Evolutionary conservation across 2,329 filamentous ascomycete species (phyloP), one percentile per base, ranked within the genome.

Genomic region (Botrytis aclada): DNA sequence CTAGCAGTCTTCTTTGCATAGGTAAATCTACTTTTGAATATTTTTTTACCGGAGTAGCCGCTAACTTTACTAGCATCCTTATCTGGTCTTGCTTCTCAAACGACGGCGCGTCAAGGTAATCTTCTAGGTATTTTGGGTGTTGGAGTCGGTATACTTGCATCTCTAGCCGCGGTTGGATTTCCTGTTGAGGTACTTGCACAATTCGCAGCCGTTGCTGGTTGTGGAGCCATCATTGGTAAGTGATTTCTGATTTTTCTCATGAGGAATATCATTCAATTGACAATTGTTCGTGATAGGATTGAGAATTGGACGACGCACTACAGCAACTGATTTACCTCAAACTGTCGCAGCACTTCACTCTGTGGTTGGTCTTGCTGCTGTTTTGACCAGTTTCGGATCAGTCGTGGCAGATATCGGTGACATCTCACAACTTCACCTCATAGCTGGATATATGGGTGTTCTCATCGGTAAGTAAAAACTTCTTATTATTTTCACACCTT

Each of bases 261-360:
- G 4, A 25, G 12, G 12, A 18, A 41, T 20, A 7, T 3, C 0
- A 16, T 22, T 39, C 14, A n/a, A 41, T 60, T 69, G 4, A 70
- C 10, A 0, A 12, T 14, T 10, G 10, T 58, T 39, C 20, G 14
- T 20, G 4, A 10, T 75, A 76, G 90, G 93, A 45, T 87, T 93
- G 67, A 80, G 94, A 37, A 95, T 97, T 75, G 94, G 94, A 61
- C 92, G 93, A 78, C 89, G 93, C 20, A 97, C 97, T 76, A 97
- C 93, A 0, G 93, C 94, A 0, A 97, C 94, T 0, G 93, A 94
- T 71, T 88, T 97, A 2, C 94, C 94, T 0, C 94, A 97, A 81
- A 97, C 93, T 0, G 94, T 97, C 3, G 94, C 94, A 32, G 94
- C 94, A 0, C 85, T 97, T 43, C 94, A 97, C 82, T 97, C 93